These are phyloP conservation scores for Fusarium sp. DNA, from an alignment of 2,329 filamentous ascomycete genomes.

Conservation along the genomic window DNA sequence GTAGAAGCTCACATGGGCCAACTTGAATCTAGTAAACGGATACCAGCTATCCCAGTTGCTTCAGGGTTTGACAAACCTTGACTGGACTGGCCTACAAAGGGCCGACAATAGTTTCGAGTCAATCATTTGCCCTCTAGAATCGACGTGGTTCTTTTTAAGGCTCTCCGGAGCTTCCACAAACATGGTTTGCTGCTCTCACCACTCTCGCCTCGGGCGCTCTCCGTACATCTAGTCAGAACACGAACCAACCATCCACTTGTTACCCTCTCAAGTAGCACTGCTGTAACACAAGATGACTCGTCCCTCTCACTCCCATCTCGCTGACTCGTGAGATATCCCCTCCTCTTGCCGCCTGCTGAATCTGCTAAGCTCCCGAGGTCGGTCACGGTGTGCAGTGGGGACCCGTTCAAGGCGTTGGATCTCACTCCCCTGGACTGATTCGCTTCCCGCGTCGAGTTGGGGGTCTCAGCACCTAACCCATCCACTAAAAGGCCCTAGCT, in stretches of 20 bases:
- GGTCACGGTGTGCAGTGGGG: not conserved
- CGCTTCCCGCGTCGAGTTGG: conserved; percentile 6
- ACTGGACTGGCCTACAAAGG: not conserved
- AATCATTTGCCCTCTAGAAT: not conserved
- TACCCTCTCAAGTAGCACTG: not conserved
- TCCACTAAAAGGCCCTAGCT: conserved; percentile 37
- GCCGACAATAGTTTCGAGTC: not conserved
- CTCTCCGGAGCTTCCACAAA: not conserved
- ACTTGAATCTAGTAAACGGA: not conserved
- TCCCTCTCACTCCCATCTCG: not conserved
- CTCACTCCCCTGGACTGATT: conserved; percentile 20
- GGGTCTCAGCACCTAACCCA: conserved; percentile 6
- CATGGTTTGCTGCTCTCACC: not conserved
- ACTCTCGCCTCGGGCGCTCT: not conserved
- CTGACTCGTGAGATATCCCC: conserved; percentile 3
- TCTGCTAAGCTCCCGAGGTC: conserved; percentile 1
- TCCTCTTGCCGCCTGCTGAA: not conserved
- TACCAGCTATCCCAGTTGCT: not conserved
- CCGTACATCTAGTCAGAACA: not conserved
- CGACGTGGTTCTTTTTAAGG: not conserved
- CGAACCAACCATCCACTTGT: conserved; percentile 10
- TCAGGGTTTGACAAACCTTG: not conserved
- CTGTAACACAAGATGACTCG: not conserved
- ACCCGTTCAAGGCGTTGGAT: not conserved
- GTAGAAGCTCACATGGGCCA: not conserved